Conservation (phyloP, 345 rosid species). For the Capsella bursapastoris region DNA sequence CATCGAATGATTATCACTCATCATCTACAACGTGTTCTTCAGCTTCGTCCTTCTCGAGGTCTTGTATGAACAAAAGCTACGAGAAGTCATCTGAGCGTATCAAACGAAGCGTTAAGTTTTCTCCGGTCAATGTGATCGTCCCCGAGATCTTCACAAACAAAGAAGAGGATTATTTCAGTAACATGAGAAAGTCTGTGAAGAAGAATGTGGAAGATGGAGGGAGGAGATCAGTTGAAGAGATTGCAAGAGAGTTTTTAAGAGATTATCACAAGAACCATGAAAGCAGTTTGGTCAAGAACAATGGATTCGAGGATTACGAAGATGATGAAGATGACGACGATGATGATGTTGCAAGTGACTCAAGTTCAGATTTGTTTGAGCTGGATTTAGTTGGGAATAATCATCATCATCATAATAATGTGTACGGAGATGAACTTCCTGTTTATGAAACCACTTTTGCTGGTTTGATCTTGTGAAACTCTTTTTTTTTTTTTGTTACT, state of each 20-base stretch:
- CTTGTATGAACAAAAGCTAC: conserved; percentile 71
- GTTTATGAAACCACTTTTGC: conserved; percentile 87
- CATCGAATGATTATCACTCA: conserved; percentile 51
- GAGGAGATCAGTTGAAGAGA: conserved; percentile 63
- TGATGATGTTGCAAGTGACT: conserved; percentile 56
- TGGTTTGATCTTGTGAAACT: conserved; percentile 44
- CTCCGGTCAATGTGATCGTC: conserved; percentile 69
- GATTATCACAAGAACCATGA: conserved; percentile 60
- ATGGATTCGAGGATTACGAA: conserved; percentile 32
- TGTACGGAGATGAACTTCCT: conserved; percentile 86
- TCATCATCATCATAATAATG: conserved; percentile 52
- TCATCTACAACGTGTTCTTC: conserved; percentile 68
- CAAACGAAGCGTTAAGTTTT: conserved; percentile 69
- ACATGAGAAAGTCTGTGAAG: conserved; percentile 42
- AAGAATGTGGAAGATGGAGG: conserved; percentile 49
- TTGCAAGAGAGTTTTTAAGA: conserved; percentile 67
- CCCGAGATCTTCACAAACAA: conserved; percentile 35
- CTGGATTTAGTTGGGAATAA: conserved; percentile 54
- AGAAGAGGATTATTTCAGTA: conserved; percentile 43
- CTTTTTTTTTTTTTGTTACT: conserved; percentile 16
- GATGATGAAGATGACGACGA: conserved; percentile 51
- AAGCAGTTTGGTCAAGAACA: conserved; percentile 26
- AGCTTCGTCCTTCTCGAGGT: conserved; percentile 81
- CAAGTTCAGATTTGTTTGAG: conserved; percentile 77
- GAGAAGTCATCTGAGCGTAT: conserved; percentile 62